Conservation (phyloP, 1,284 basidiomycete genomes). For the Cutaneotrichosporon dermatis region DNA sequence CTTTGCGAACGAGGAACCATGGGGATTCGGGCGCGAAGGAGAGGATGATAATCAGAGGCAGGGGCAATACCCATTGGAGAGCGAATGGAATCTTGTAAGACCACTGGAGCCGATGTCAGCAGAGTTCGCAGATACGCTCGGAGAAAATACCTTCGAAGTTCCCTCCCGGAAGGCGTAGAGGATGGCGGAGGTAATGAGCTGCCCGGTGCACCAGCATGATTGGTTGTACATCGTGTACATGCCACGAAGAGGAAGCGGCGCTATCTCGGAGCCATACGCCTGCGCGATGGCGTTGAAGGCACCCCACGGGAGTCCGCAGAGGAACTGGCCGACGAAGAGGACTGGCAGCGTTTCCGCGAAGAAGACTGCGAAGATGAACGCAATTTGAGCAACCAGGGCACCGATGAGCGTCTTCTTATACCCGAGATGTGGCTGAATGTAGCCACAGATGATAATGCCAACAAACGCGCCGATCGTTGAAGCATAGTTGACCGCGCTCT, state of each 20-base stretch:
- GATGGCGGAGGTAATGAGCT: conserved; percentile 49
- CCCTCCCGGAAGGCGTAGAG: conserved; percentile 40
- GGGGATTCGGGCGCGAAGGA: conserved; percentile 32
- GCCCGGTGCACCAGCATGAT: conserved; percentile 40
- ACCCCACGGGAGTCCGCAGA: conserved; percentile 31
- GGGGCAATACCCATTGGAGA: conserved; percentile 44
- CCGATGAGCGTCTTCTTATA: conserved; percentile 27
- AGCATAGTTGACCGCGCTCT: conserved; percentile 23
- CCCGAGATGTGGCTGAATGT: conserved; percentile 18
- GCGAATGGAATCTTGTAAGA: conserved; percentile 36
- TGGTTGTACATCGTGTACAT: conserved; percentile 47
- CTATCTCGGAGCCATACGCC: conserved; percentile 50
- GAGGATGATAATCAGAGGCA: conserved; percentile 35
- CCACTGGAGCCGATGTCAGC: conserved; percentile 21
- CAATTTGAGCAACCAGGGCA: conserved; percentile 36
- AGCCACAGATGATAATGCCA: conserved; percentile 23
- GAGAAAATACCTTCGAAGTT: background rate
- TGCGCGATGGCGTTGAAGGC: conserved; percentile 21
- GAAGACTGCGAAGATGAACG: conserved; percentile 39
- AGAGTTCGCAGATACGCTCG: background rate
- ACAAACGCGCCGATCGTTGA: conserved; percentile 15
- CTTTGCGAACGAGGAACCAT: conserved; percentile 40
- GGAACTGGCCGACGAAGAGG: conserved; percentile 21
- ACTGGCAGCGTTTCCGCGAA: conserved; percentile 20
- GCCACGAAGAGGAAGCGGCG: conserved; percentile 46